A percentile compares a stretch with the other conserved stretches of the same genome.
phyloP scores from a whole-genome alignment of 441 rosid species.

The Erysimum cheiri region DNA sequence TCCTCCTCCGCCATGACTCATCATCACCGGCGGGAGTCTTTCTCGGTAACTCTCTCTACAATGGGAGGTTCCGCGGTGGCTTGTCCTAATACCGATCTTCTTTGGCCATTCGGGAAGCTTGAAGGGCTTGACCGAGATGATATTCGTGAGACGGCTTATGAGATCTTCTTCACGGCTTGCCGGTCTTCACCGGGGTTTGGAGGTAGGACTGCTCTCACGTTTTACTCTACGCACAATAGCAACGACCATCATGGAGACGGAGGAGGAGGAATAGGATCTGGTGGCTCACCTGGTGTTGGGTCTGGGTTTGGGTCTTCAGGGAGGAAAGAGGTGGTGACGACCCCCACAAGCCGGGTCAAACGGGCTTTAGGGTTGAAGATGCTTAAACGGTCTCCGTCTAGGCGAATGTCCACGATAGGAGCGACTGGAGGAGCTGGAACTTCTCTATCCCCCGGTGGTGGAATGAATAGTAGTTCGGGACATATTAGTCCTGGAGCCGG shows the following conservation, averaged over 20 bases:
- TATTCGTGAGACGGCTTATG: slow-evolving; percentile 82
- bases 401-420: slow-evolving; percentile 59
- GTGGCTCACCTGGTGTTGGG: slow-evolving; percentile 32
- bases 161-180: slow-evolving; percentile 90
- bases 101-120: slow-evolving; percentile 74
- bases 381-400: slow-evolving; percentile 70
- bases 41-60: slow-evolving; percentile 52
- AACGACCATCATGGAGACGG: slow-evolving; percentile 55
- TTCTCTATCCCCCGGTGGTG: slow-evolving; percentile 57
- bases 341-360: slow-evolving; percentile 76
- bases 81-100: slow-evolving; percentile 55
- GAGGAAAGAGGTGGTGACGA: slow-evolving; percentile 66
- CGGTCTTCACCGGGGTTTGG: slow-evolving; percentile 89
- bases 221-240: slow-evolving; percentile 55
- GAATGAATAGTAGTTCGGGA: slow-evolving; percentile 28
- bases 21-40: slow-evolving; percentile 55
- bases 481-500: slow-evolving; percentile 47
- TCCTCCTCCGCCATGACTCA: slow-evolving; percentile 58
- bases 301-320: slow-evolving; percentile 50
- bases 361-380: slow-evolving; percentile 75
- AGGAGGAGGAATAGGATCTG: slow-evolving; percentile 36
- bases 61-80: slow-evolving; percentile 40
- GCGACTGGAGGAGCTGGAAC: slow-evolving; percentile 45
- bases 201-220: slow-evolving; percentile 66
- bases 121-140: slow-evolving; percentile 65